Base-by-base conservation (phyloP, 139 green algal genomes). In the Tetraselmis striata region DNA sequence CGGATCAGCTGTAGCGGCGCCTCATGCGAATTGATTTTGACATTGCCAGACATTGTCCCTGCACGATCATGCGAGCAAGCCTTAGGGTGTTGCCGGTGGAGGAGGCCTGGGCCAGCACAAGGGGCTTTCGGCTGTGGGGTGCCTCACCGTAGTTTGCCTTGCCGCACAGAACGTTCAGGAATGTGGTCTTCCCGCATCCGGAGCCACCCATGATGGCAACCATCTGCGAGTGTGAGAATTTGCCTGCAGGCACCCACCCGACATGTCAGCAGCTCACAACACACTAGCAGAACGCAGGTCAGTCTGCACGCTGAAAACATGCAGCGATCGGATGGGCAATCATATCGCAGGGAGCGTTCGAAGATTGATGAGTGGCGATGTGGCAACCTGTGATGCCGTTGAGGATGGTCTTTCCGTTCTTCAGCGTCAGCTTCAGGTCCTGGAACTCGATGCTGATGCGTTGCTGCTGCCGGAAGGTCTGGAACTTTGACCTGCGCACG, bases 131-230 rank as follows among this genome's bases (percentile, higher is more conserved):
- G n/a, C n/a, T n/a, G n/a, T n/a, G n/a, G n/a, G n/a, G n/a, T n/a
- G n/a, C 77, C 58, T 32, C 58, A 1, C 81, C 84, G 31, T 83
- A 83, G 23, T 32, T 75, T 27, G 67, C 45, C 45, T 67, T 79
- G 31, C 88, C 87, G 45, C 82, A 83, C 29, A 92, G 84, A 29
- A 88, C 87, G 59, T 83, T 83, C 28, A 92, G 82, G 29, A 92
- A 84, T 0, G 88, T 92, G 1, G 83, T 83, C 83, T 92, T 92
- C 30, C 88, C 88, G 2, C 45, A 67, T 23, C 88, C 87, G n/a
- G 26, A 79, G 1, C 86, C 84, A 22, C 88, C 88, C 84, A 92
- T 85, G n/a, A 92, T 78, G 27, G 86, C 88, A n/a, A 77, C 32
- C 45, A 91, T 67, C 45, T 67, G 45, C 45, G 45, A 67, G 18